Evolutionary conservation across 176 grass and related monocot species (phyloP).

Genomic region (Guadua angustifolia): DNA sequence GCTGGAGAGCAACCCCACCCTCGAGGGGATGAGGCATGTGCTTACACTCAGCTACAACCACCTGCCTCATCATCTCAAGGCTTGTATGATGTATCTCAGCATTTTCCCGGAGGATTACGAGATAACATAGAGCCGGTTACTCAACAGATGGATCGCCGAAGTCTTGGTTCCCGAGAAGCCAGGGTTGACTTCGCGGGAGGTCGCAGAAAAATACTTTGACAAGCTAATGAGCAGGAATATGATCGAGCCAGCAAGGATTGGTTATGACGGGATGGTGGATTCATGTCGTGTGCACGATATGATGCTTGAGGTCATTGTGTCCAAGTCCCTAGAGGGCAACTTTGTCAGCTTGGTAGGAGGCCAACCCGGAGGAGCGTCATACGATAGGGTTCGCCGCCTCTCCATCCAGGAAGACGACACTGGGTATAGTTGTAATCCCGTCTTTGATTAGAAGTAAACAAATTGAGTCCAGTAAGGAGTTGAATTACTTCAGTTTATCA

Average conservation of each 20-base stretch:
- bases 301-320: constrained; percentile 11
- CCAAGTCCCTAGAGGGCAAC: neutral
- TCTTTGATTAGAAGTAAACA: too few species aligned
- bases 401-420: neutral
- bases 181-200: neutral
- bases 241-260: neutral
- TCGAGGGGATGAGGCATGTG: neutral
- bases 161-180: neutral
- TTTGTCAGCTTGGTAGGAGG: neutral
- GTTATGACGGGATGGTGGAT: neutral
- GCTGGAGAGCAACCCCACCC: constrained; percentile 1
- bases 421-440: too few species aligned
- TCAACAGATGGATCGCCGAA: neutral
- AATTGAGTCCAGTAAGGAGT: too few species aligned
- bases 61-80: neutral
- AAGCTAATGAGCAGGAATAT: neutral
- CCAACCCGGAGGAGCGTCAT: neutral
- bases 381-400: neutral
- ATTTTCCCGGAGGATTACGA: neutral
- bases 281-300: neutral
- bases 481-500: too few species aligned
- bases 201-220: neutral
- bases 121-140: neutral
- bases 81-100: neutral
- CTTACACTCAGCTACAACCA: neutral